phyloP scores from a whole-genome alignment of 805 yeast species.

The Cyberlindnera samutprakarnensis region DNA sequence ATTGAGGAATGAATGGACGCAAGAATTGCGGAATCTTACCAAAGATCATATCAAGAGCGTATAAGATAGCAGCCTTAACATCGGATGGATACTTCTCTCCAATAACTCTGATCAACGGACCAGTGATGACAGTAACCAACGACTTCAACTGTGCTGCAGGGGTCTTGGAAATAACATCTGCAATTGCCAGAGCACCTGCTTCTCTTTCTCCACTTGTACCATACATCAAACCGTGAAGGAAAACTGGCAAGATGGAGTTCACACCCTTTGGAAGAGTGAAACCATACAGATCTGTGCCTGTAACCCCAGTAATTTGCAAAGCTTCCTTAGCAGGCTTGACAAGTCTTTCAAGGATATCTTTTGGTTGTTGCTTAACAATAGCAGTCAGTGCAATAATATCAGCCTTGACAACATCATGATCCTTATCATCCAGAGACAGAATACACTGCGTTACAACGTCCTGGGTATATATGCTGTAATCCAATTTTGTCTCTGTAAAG shows the following conservation, averaged over 20 bases:
- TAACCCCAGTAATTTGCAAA: constrained; percentile 53
- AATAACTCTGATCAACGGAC: constrained; percentile 95
- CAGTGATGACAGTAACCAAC: constrained; percentile 88
- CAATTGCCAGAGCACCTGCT: constrained; percentile 79
- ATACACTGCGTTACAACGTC: constrained; percentile 73
- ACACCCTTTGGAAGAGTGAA: constrained; percentile 76
- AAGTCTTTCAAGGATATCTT: constrained; percentile 67
- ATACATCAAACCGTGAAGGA: constrained; percentile 91
- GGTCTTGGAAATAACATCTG: constrained; percentile 77
- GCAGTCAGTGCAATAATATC: constrained; percentile 60
- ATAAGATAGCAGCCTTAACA: constrained; percentile 88
- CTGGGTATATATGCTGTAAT: constrained; percentile 62
- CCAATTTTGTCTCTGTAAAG: constrained; percentile 57
- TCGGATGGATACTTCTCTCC: constrained; percentile 93
- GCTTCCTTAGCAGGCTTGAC: constrained; percentile 79
- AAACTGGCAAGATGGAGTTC: constrained; percentile 79
- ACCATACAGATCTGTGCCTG: constrained; percentile 63
- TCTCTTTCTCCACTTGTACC: constrained; percentile 84
- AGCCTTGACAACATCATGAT: constrained; percentile 52
- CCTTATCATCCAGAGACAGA: constrained; percentile 62
- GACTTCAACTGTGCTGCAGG: constrained; percentile 79
- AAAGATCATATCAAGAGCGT: constrained; percentile 73
- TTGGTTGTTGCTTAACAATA: constrained; percentile 63
- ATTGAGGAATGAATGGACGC: constrained; percentile 94
- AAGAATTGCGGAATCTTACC: constrained; percentile 81